These are phyloP conservation scores for Candida nonsorbophila DNA, from an alignment of 805 yeast genomes.

Conservation along the genomic window DNA sequence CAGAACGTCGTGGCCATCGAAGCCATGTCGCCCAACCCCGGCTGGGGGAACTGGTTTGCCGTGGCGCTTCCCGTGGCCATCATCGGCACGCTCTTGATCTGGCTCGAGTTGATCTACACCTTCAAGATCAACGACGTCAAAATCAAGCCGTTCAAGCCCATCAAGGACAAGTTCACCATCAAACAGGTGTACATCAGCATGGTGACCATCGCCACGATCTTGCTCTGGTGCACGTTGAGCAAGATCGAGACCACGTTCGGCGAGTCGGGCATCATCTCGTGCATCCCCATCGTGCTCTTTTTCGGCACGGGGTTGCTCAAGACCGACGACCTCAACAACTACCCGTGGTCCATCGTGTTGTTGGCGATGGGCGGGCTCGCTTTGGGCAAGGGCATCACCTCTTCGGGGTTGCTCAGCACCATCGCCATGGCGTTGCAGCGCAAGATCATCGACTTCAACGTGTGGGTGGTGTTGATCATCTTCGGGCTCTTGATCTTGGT, in stretches of 20 bases:
- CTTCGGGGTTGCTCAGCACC: conserved; percentile 43
- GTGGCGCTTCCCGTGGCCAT: conserved; percentile 77
- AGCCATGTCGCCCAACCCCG: conserved; percentile 75
- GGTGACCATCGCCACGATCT: conserved; percentile 40
- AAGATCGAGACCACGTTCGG: conserved; percentile 41
- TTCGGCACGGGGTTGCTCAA: conserved; percentile 47
- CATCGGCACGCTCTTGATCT: conserved; percentile 58
- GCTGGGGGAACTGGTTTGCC: conserved; percentile 93
- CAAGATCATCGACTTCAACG: conserved; percentile 35
- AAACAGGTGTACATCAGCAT: conserved; percentile 39
- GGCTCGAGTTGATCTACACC: conserved; percentile 65
- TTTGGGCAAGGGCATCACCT: conserved; percentile 45
- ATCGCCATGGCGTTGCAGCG: conserved; percentile 41
- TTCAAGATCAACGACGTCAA: conserved; percentile 48
- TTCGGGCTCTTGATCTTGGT: conserved; percentile 38
- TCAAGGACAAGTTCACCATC: conserved; percentile 38
- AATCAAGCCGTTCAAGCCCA: conserved; percentile 44
- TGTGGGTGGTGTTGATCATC: conserved; percentile 41
- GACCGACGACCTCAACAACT: conserved; percentile 44
- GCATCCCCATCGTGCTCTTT: conserved; percentile 43
- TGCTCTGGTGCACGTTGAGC: conserved; percentile 46
- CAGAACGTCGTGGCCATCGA: conserved; percentile 91
- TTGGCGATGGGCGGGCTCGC: conserved; percentile 56
- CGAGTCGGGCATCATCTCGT: conserved; percentile 43
- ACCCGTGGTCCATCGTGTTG: conserved; percentile 51